Evolutionary conservation across 2,329 filamentous ascomycete genomes (phyloP), one percentile per base, ranked within the genome.

Genomic region (Ascochyta koolunga): DNA sequence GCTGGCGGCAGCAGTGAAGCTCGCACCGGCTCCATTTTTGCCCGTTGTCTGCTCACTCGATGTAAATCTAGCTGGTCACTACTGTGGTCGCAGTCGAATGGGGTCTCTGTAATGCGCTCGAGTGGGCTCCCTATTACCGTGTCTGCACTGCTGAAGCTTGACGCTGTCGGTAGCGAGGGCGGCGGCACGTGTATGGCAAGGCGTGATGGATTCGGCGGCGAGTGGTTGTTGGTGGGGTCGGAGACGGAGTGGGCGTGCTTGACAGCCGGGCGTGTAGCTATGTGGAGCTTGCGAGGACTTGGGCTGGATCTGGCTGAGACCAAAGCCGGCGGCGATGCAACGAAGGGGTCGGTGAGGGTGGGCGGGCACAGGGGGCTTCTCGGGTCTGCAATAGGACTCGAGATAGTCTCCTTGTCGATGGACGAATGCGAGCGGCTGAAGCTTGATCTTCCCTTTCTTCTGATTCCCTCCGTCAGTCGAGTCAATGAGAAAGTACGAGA

Each of bases 21-120:
- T 15, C 66, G 61, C 32, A 65, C 36, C n/a, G 64, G 55, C 39
- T 74, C 71, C 71, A 75, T 75, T 10, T 39, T 60, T 48, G 19
- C 42, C 11, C 61, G 10, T 16, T 55, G 49, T 27, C 46, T 40
- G 24, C 53, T 38, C 27, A 49, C 29, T 19, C 37, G 40, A 18
- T 54, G 38, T 18, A 59, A n/a, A 37, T 46, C 45, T 1, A 54
- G 19, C 16, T 50, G 35, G 24, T 60, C 56, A 24, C 50, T 45
- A 4, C 54, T 48, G 47, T 46, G 36, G 10, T 60, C 56, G 36
- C 57, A 36, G 21, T 64, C 60, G 32, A 61, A 58, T 3, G 62
- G 61, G 41, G 64, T 67, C 59, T 71, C 68, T 15, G 59, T 42
- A 43, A 71, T 72, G 33, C 58, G 56, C 44, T 60, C 62, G 15